These are phyloP conservation scores for Cladosporium sp. DNA, from an alignment of 2,329 filamentous ascomycete genomes.

Conservation along the genomic window DNA sequence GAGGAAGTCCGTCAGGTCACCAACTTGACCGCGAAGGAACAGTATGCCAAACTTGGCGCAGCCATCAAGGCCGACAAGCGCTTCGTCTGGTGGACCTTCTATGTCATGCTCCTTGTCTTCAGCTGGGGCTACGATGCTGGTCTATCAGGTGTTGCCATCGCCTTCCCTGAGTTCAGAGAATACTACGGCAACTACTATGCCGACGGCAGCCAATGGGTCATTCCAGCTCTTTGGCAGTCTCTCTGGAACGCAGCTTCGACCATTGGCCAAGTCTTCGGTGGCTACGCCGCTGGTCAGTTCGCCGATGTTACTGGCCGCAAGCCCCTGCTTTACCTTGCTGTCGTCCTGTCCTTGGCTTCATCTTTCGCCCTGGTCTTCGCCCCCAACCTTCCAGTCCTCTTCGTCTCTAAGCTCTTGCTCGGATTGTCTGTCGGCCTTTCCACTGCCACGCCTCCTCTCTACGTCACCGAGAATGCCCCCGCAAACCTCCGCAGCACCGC, in stretches of 20 bases:
- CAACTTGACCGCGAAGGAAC: constrained; percentile 19
- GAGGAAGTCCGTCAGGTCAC: constrained; percentile 15
- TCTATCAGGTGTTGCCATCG: constrained; percentile 32
- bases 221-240: constrained; percentile 34
- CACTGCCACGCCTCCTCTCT: constrained; percentile 21
- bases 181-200: constrained; percentile 31
- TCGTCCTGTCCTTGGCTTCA: constrained; percentile 18
- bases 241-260: constrained; percentile 35
- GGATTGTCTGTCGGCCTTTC: constrained; percentile 22
- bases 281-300: constrained; percentile 23
- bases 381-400: constrained; percentile 27
- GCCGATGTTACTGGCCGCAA: constrained; percentile 21
- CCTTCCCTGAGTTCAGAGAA: constrained; percentile 32
- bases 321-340: constrained; percentile 18
- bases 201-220: constrained; percentile 24
- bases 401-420: constrained; percentile 23
- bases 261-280: constrained; percentile 27
- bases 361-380: constrained; percentile 22
- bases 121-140: constrained; percentile 34
- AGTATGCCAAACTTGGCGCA: constrained; percentile 21
- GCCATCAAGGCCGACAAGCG: constrained; percentile 23
- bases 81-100: constrained; percentile 21
- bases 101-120: constrained; percentile 29
- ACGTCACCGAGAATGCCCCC: constrained; percentile 24
- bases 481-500: constrained; percentile 20